Percentiles rank a stretch among this genome's conserved stretches.
Conservation (phyloP, 805 yeast genomes). For the Zygosaccharomyces bailii region DNA sequence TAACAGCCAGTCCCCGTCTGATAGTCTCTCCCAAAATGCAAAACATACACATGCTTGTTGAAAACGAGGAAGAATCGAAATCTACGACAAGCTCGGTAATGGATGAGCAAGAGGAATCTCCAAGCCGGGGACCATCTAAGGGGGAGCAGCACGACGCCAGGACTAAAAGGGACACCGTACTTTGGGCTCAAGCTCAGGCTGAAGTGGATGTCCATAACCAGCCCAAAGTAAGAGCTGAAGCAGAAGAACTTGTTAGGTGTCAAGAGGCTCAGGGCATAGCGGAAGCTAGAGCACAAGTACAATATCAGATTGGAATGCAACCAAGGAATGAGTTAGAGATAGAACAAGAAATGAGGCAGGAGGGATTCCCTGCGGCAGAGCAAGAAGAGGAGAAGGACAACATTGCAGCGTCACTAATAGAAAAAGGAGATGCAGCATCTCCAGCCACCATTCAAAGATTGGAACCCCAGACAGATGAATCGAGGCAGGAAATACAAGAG, state of each 20-base stretch:
- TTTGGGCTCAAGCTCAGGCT: slow-evolving; percentile 4
- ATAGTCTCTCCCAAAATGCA: slow-evolving; percentile 24
- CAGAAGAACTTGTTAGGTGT: background rate
- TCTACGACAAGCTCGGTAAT: background rate
- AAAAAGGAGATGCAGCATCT: no score
- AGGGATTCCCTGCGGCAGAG: no score
- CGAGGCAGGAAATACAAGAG: background rate
- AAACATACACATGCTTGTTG: slow-evolving; percentile 15
- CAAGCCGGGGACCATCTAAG: background rate
- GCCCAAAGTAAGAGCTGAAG: background rate
- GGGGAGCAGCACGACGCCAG: background rate
- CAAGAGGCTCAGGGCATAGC: background rate
- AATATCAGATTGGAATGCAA: background rate
- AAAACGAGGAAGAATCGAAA: slow-evolving; percentile 1
- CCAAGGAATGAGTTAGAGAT: background rate
- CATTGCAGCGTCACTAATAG: no score
- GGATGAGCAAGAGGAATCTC: background rate
- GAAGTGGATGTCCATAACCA: background rate
- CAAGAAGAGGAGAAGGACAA: no score
- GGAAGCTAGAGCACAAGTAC: background rate
- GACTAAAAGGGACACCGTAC: background rate
- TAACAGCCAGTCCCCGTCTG: slow-evolving; percentile 7
- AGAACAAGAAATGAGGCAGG: background rate
- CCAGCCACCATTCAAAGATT: no score
- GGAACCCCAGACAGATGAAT: no score